phyloP scores from a whole-genome alignment of 148 eudicot species.

The Chenopodium berlandieri region DNA sequence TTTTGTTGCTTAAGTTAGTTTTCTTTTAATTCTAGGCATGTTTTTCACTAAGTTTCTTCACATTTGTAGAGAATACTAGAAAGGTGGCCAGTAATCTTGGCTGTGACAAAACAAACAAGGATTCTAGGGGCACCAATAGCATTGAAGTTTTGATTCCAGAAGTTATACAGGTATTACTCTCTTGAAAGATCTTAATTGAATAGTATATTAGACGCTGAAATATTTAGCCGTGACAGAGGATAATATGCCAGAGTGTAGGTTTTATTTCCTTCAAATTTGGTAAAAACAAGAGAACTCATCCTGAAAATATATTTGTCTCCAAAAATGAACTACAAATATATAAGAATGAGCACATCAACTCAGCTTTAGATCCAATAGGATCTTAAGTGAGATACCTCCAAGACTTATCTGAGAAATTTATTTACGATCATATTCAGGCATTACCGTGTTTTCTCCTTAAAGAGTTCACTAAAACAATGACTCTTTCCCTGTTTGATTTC shows the following conservation, averaged over 20 bases:
- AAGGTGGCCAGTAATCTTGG: slow-evolving; percentile 80
- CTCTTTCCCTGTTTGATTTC: neutral
- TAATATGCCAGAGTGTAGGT: neutral
- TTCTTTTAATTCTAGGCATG: neutral
- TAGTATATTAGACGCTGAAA: neutral
- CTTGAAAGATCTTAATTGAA: slow-evolving; percentile 12
- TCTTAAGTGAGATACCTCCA: neutral
- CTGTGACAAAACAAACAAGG: slow-evolving; percentile 47
- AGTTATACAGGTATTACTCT: slow-evolving; percentile 73
- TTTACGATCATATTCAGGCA: neutral
- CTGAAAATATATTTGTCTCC: neutral
- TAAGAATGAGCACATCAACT: neutral
- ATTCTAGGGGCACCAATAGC: slow-evolving; percentile 36
- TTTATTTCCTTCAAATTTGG: slow-evolving; percentile 6
- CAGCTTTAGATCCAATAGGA: neutral
- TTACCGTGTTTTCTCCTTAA: neutral
- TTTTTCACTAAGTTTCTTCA: slow-evolving; percentile 13
- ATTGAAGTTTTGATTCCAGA: slow-evolving; percentile 88
- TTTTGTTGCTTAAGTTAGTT: slow-evolving; percentile 4
- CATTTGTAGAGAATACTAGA: slow-evolving; percentile 82
- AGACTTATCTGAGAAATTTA: neutral
- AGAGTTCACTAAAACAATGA: neutral
- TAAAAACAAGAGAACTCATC: neutral
- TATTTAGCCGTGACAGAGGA: neutral
- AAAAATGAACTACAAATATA: neutral